Percentiles rank a stretch among this genome's conserved stretches.
phyloP scores from a whole-genome alignment of 352 stramenopile genomes.

The Bremia lactucae region DNA sequence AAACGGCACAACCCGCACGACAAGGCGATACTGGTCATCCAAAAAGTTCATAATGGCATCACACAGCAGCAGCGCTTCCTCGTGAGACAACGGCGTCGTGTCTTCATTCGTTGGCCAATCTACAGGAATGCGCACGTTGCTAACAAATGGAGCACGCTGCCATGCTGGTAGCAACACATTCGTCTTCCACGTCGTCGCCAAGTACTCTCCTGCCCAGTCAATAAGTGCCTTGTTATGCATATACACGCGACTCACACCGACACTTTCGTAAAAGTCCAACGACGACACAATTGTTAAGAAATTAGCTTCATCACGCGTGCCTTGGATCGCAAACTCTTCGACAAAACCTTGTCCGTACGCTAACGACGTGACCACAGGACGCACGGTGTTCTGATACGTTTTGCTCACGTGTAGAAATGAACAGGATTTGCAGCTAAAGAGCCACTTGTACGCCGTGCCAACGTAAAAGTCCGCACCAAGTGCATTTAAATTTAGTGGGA shows the following conservation, averaged over 20 bases:
- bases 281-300: slow-evolving; percentile 75
- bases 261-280: slow-evolving; percentile 76
- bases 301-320: slow-evolving; percentile 73
- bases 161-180: slow-evolving; percentile 58
- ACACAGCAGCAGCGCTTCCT: slow-evolving; percentile 54
- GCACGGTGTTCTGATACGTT: slow-evolving; percentile 61
- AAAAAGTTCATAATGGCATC: slow-evolving; percentile 76
- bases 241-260: slow-evolving; percentile 60
- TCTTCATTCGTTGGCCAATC: slow-evolving; percentile 38
- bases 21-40: slow-evolving; percentile 57
- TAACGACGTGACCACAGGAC: slow-evolving; percentile 71
- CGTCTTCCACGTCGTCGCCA: slow-evolving; percentile 65
- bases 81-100: slow-evolving; percentile 38
- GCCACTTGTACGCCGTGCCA: slow-evolving; percentile 76
- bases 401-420: slow-evolving; percentile 81
- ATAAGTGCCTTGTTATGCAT: slow-evolving; percentile 80
- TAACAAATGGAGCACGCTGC: slow-evolving; percentile 76
- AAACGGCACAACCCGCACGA: slow-evolving; percentile 59
- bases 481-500: slow-evolving; percentile 56
- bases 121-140: slow-evolving; percentile 67
- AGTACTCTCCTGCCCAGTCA: slow-evolving; percentile 68
- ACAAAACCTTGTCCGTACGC: slow-evolving; percentile 72
- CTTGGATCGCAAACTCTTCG: slow-evolving; percentile 79
- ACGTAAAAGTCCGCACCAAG: slow-evolving; percentile 78
- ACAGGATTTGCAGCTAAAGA: slow-evolving; percentile 79